Conservation (phyloP, 2,329 filamentous ascomycete species). For the Talaromyces funiculosus region DNA sequence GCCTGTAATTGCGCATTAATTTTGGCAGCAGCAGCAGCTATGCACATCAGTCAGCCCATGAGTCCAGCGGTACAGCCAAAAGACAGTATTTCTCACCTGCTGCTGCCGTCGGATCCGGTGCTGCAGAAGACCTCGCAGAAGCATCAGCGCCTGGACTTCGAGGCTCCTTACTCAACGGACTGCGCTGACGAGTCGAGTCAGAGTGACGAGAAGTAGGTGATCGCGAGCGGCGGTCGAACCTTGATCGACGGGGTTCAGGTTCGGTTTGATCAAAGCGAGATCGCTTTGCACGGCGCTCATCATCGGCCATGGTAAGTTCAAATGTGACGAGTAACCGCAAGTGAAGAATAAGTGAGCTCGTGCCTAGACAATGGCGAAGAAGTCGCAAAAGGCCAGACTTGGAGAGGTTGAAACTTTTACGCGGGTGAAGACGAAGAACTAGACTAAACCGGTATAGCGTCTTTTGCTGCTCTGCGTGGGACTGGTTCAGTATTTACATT, state of each 20-base stretch:
- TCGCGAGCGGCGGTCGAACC: slow-evolving; percentile 88
- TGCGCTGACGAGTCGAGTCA: slow-evolving; percentile 71
- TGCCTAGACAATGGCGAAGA: background rate
- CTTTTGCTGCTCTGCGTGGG: background rate
- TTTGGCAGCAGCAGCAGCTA: slow-evolving; percentile 80
- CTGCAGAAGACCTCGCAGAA: slow-evolving; percentile 24
- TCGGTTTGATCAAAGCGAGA: slow-evolving; percentile 94
- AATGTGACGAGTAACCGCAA: background rate
- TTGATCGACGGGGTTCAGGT: slow-evolving; percentile 70
- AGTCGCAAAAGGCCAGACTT: background rate
- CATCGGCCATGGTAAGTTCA: slow-evolving; percentile 61
- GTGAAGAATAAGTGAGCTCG: background rate
- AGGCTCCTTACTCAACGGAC: slow-evolving; percentile 59
- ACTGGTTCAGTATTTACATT: background rate
- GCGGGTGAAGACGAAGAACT: slow-evolving; percentile 3
- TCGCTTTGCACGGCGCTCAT: slow-evolving; percentile 70
- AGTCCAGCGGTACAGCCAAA: slow-evolving; percentile 1
- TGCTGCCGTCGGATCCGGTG: slow-evolving; percentile 66
- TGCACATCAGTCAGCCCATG: background rate
- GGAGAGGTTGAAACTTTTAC: slow-evolving; percentile 11
- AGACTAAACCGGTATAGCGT: slow-evolving; percentile 13
- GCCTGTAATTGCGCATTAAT: slow-evolving; percentile 80
- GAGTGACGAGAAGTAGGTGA: slow-evolving; percentile 65
- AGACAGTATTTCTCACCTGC: slow-evolving; percentile 55
- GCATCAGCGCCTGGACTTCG: slow-evolving; percentile 43